Conservation (phyloP, 2,329 filamentous ascomycete species). For the Sphaerulina vaccinii region DNA sequence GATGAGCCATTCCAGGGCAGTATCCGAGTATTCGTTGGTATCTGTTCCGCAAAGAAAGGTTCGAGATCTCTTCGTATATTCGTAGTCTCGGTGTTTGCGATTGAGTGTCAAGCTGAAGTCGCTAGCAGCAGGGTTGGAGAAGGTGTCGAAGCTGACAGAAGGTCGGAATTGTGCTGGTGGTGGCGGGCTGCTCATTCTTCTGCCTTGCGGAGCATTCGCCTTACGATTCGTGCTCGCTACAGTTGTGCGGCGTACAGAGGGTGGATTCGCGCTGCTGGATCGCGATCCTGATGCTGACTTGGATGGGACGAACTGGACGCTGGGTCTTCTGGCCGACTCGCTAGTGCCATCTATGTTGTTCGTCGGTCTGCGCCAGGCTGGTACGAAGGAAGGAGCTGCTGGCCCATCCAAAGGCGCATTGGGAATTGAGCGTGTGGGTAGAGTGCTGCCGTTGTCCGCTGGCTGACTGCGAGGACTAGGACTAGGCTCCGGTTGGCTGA, state of each 20-base stretch:
- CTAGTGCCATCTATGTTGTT: constrained; percentile 25
- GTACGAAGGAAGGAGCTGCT: constrained; percentile 27
- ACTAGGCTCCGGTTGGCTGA: constrained; percentile 14
- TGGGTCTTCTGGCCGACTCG: constrained; percentile 32
- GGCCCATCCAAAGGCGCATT: constrained; percentile 24
- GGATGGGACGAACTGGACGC: constrained; percentile 40
- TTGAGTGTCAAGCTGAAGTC: constrained; percentile 80
- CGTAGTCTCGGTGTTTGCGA: constrained; percentile 82
- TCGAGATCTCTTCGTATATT: constrained; percentile 73
- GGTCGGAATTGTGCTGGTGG: constrained; percentile 57
- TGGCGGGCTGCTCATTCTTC: constrained; percentile 35
- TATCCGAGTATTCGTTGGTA: constrained; percentile 87
- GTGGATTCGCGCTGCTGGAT: constrained; percentile 33
- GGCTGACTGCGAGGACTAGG: constrained; percentile 20
- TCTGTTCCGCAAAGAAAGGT: constrained; percentile 91
- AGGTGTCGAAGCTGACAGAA: constrained; percentile 73
- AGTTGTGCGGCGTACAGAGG: constrained; percentile 20
- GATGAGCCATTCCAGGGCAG: constrained; percentile 87
- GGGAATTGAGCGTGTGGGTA: constrained; percentile 32
- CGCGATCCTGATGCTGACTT: constrained; percentile 29
- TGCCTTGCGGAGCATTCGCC: constrained; percentile 11
- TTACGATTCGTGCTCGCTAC: constrained; percentile 14
- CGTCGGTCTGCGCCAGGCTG: constrained; percentile 36
- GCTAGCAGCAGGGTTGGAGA: constrained; percentile 63
- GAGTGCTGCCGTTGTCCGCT: constrained; percentile 12